Percentiles rank a stretch among this genome's conserved stretches.
phyloP scores from a whole-genome alignment of 768 basidiomycete species.

The Nidula microcarpa region DNA sequence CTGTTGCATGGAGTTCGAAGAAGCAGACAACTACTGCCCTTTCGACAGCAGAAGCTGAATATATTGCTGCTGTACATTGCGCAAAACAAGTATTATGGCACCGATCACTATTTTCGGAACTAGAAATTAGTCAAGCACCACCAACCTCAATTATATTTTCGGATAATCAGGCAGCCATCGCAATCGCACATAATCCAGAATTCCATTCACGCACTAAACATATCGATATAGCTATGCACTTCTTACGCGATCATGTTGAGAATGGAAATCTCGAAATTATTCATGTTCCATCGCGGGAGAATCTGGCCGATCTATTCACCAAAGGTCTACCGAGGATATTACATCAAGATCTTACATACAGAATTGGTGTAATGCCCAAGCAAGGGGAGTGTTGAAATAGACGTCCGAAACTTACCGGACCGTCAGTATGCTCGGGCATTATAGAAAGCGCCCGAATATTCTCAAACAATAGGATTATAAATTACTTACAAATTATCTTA shows the following conservation, averaged over 20 bases:
- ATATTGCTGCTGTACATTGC: not conserved
- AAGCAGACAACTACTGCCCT: slow-evolving; percentile 15
- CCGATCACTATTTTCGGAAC: not conserved
- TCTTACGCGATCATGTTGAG: slow-evolving; percentile 6
- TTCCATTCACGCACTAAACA: slow-evolving; percentile 10
- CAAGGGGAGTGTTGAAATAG: too few relatives aligned
- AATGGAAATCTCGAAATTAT: slow-evolving; percentile 2
- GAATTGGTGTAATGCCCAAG: not conserved
- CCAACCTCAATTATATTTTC: slow-evolving; percentile 1
- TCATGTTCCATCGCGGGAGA: slow-evolving; percentile 6
- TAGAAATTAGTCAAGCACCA: slow-evolving; percentile 3
- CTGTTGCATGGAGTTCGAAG: slow-evolving; percentile 3
- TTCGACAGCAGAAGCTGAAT: not conserved
- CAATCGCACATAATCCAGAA: slow-evolving; percentile 10
- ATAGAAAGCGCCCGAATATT: too few relatives aligned
- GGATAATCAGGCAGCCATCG: slow-evolving; percentile 13
- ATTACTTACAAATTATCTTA: too few relatives aligned
- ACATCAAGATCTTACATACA: not conserved
- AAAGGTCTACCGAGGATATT: not conserved
- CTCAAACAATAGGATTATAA: too few relatives aligned
- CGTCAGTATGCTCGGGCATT: not conserved
- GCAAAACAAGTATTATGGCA: not conserved
- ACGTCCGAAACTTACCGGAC: not conserved
- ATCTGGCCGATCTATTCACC: slow-evolving; percentile 10
- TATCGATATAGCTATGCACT: slow-evolving; percentile 10